Evolutionary conservation across 2,329 filamentous ascomycete species (phyloP).

Genomic region (Fragosphaeria purpurea): DNA sequence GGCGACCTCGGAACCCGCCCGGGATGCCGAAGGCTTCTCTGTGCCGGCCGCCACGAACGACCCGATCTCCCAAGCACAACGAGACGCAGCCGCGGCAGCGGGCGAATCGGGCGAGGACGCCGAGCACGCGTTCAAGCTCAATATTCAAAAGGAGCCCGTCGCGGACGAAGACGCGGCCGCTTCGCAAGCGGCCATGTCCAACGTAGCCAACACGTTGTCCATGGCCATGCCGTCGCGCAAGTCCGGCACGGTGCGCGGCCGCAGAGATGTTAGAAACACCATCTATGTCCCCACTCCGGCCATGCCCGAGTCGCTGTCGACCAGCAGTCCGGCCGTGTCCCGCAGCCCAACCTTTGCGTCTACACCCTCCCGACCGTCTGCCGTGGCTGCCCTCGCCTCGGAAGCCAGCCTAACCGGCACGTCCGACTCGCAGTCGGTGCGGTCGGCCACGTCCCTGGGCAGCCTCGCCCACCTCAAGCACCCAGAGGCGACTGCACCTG

Average conservation of each 20-base stretch:
- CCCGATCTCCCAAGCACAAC: conserved; percentile 62
- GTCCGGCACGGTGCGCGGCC: conserved; percentile 70
- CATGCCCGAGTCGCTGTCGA: conserved; percentile 24
- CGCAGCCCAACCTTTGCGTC: conserved; percentile 23
- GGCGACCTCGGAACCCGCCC: conserved; percentile 29
- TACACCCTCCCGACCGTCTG: conserved; percentile 30
- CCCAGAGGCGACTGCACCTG: conserved; percentile 67
- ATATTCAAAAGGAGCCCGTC: conserved; percentile 69
- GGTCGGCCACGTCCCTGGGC: conserved; percentile 73
- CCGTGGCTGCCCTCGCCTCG: conserved; percentile 48
- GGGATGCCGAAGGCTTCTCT: conserved; percentile 67
- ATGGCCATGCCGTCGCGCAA: conserved; percentile 56
- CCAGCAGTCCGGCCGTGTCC: conserved; percentile 6
- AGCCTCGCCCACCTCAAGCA: conserved; percentile 63
- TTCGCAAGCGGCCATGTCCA: conserved; percentile 63
- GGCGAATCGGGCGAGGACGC: conserved; percentile 40
- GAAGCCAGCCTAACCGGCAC: conserved; percentile 47
- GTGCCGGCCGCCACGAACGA: conserved; percentile 56
- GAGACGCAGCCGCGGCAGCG: conserved; percentile 40
- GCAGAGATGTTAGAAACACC: conserved; percentile 85
- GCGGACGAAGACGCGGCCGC: conserved; percentile 67
- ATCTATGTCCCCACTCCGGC: conserved; percentile 62
- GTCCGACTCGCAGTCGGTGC: conserved; percentile 85
- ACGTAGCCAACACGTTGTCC: conserved; percentile 63
- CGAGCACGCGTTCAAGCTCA: conserved; percentile 67